phyloP scores from a whole-genome alignment of 768 basidiomycete genomes.

The Pisolithus albus region DNA sequence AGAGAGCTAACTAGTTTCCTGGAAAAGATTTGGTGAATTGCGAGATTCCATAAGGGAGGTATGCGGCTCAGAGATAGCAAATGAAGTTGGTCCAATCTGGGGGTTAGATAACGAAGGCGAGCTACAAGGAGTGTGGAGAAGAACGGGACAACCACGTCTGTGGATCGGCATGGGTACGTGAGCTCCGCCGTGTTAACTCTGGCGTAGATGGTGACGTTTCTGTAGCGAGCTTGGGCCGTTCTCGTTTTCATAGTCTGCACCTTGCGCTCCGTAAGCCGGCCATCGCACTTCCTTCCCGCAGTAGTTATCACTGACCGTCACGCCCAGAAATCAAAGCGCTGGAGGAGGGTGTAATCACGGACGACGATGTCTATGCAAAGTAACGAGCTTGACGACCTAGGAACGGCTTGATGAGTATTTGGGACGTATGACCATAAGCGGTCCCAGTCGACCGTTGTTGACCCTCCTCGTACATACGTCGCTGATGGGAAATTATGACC shows the following conservation, averaged over 20 bases:
- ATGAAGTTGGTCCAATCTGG: conserved; percentile 51
- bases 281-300: no score
- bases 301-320: conserved; percentile 1
- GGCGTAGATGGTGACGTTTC: background rate
- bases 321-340: conserved; percentile 24
- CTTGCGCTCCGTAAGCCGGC: conserved; percentile 23
- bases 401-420: no score
- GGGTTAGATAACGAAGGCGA: conserved; percentile 63
- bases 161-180: conserved; percentile 22
- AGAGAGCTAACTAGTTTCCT: background rate
- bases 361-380: conserved; percentile 9
- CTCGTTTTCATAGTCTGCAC: conserved; percentile 24
- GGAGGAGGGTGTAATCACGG: conserved; percentile 18
- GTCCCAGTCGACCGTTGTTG: no score
- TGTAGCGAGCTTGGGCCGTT: conserved; percentile 16
- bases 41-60: conserved; percentile 34
- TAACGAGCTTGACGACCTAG: background rate
- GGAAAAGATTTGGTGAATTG: conserved; percentile 39
- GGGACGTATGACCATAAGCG: no score
- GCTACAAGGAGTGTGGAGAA: conserved; percentile 35
- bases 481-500: no score
- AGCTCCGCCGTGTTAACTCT: background rate
- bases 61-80: conserved; percentile 40
- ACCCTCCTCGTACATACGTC: no score
- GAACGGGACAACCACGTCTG: conserved; percentile 30